Conservation (phyloP, 257 asterid species). For the Solanum pinnatisectum region DNA sequence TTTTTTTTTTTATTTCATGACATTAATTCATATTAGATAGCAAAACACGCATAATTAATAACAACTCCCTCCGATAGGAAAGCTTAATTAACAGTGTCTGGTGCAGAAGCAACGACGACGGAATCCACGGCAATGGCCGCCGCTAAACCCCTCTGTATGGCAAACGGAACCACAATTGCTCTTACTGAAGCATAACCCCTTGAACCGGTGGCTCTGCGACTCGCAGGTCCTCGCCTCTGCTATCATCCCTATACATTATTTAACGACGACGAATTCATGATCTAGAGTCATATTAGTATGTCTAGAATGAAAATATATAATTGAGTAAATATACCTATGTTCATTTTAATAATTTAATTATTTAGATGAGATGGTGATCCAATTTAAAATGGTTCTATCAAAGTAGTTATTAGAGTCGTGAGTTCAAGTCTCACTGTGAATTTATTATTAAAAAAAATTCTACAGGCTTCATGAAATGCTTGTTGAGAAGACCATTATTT, state of each 20-base stretch:
- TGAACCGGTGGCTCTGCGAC: conserved; percentile 25
- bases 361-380: neutral
- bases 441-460: too few species aligned
- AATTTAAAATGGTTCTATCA: too few species aligned
- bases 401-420: neutral
- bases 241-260: neutral
- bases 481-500: neutral
- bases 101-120: conserved; percentile 52
- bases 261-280: neutral
- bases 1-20: too few species aligned
- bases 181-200: conserved; percentile 27
- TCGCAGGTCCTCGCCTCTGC: conserved; percentile 37
- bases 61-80: neutral
- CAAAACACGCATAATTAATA: neutral
- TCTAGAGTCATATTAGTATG: too few species aligned
- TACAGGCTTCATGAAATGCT: neutral
- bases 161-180: conserved; percentile 37
- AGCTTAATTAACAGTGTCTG: conserved; percentile 13
- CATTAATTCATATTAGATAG: neutral
- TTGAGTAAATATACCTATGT: too few species aligned
- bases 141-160: conserved; percentile 30
- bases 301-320: neutral
- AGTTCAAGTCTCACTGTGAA: too few species aligned
- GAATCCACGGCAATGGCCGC: conserved; percentile 33
- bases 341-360: too few species aligned